phyloP scores from a whole-genome alignment of 78 protist genomes.

The Dictyostelium citrinum region DNA sequence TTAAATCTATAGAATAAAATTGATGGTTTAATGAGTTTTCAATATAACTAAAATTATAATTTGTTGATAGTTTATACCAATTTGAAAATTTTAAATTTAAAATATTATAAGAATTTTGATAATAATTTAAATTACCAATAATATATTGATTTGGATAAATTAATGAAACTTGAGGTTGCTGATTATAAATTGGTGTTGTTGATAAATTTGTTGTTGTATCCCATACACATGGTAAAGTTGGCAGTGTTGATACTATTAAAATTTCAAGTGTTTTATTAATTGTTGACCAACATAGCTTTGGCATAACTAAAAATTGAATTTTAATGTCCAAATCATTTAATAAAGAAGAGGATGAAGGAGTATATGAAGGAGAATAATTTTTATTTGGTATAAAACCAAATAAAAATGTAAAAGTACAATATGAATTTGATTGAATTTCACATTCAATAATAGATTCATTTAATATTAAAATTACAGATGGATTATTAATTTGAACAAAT shows the following conservation, averaged over 20 bases:
- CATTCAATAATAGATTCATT: background rate
- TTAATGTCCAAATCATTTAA: background rate
- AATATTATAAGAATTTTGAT: background rate
- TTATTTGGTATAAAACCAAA: background rate
- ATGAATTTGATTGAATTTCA: background rate
- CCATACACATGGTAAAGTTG: background rate
- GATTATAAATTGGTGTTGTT: background rate
- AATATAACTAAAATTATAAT: no score
- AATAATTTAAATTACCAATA: background rate
- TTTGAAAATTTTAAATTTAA: slow-evolving; percentile 2
- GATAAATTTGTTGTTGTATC: background rate
- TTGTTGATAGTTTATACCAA: background rate
- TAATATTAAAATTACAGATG: background rate
- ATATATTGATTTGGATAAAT: background rate
- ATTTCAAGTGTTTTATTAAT: background rate
- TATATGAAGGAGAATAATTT: no score
- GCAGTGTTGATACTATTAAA: background rate
- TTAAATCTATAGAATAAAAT: background rate
- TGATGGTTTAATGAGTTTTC: background rate
- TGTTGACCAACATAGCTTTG: background rate
- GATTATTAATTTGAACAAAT: background rate
- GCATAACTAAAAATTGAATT: background rate
- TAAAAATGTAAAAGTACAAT: background rate
- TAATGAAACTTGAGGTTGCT: background rate
- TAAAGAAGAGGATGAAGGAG: background rate